Evolutionary conservation across 2,329 filamentous ascomycete genomes (phyloP), one percentile per base, ranked within the genome.

Genomic region (Plenodomus biglobosus): DNA sequence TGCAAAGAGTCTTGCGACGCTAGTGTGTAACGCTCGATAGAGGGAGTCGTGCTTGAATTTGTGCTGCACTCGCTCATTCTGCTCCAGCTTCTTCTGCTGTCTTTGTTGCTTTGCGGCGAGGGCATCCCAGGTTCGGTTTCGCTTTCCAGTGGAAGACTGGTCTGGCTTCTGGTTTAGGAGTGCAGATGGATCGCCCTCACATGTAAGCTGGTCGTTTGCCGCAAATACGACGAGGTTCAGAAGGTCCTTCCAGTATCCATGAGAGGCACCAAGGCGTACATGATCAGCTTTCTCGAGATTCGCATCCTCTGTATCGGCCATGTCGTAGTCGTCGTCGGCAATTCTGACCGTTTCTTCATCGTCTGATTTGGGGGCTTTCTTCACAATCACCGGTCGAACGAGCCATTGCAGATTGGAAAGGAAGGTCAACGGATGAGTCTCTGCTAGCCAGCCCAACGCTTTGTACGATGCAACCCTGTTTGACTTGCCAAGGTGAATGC

Each of bases 211-310:
- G 18, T 72, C 69, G 42, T 80, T 77, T 19, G 73, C 78, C 0
- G 76, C 75, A 2, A 85, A 71, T 1, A 74, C 78, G 0, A 85
- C 71, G 2, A 85, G 72, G 55, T 84, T 85, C 2, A 84, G 68
- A 2, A 84, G 68, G 58, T 85, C 81, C 54, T 85, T 84, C 80
- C 81, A 85, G 65, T 84, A 85, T 0, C 82, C 81, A 42, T 85
- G 82, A 3, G 82, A 71, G 2, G 81, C 74, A 0, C 71, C 71
- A 41, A 63, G 62, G 30, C 60, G 65, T 38, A 72, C 61, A 48
- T 66, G 58, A 19, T 62, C 42, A 15, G 50, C 40, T 38, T 59
- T 62, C 53, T 22, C 44, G n/a, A 55, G 55, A 54, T 45, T 53
- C 16, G 54, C 51, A n/a, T 63, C 59, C 32, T 79, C 64, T 38